phyloP scores from a whole-genome alignment of 2,329 filamentous ascomycete genomes.

The Talaromyces pinophilus region DNA sequence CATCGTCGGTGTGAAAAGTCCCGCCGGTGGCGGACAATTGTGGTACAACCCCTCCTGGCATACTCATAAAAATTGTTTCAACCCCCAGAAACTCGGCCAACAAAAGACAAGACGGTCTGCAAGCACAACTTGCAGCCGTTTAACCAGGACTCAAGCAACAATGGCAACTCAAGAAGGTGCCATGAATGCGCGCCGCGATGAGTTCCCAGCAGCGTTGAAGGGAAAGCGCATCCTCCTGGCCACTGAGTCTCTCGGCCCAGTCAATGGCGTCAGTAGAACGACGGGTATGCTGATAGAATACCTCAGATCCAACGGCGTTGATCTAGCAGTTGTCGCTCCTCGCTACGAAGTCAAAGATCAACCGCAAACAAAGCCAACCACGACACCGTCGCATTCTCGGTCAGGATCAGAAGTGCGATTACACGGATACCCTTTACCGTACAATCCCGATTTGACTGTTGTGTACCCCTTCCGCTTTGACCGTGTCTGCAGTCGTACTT shows the following conservation, averaged over 20 bases:
- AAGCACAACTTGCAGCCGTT: conserved; percentile 11
- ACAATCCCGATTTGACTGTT: conserved; percentile 70
- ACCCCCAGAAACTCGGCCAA: not conserved
- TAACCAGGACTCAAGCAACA: not conserved
- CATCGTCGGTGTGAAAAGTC: not conserved
- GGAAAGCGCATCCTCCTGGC: conserved; percentile 66
- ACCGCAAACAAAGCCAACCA: conserved; percentile 55
- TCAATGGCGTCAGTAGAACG: conserved; percentile 72
- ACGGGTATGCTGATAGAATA: conserved; percentile 70
- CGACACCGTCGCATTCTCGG: conserved; percentile 39
- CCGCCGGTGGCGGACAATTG: conserved; percentile 1
- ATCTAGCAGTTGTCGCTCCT: conserved; percentile 68
- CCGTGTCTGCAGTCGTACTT: conserved; percentile 61
- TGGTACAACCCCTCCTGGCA: conserved; percentile 1
- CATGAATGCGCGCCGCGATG: conserved; percentile 20
- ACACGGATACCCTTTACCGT: conserved; percentile 66
- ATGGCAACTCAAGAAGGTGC: conserved; percentile 11
- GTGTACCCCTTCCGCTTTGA: conserved; percentile 69
- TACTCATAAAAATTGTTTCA: not conserved
- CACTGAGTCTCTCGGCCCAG: conserved; percentile 70
- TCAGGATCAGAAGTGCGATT: conserved; percentile 48
- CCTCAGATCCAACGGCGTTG: conserved; percentile 62
- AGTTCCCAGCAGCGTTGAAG: conserved; percentile 52
- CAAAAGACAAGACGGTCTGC: not conserved
- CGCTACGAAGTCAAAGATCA: conserved; percentile 40